phyloP scores from a whole-genome alignment of 495 filamentous ascomycete genomes.

The Penicillium roqueforti region DNA sequence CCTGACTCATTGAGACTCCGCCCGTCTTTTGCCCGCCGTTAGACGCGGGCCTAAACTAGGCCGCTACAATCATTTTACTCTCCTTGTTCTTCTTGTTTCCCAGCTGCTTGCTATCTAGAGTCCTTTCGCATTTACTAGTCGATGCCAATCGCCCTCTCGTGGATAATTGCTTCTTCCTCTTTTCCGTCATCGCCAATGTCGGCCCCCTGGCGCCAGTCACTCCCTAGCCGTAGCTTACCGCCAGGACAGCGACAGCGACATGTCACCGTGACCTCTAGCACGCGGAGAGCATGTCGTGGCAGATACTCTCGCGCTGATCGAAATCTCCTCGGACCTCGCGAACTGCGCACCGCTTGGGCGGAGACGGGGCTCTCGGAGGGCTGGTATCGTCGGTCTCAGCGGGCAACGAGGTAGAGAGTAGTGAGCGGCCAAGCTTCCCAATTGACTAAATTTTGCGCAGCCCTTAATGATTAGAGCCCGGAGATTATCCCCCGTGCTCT shows the following conservation, averaged over 20 bases:
- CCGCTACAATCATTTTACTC: not conserved
- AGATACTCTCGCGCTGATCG: conserved; percentile 15
- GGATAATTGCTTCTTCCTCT: conserved; percentile 16
- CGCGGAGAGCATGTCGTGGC: conserved; percentile 10
- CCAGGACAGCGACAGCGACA: conserved; percentile 8
- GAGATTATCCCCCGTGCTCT: too few relatives aligned
- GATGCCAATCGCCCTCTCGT: not conserved
- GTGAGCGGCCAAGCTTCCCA: conserved; percentile 16
- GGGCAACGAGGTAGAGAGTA: not conserved
- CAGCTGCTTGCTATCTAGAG: conserved; percentile 1
- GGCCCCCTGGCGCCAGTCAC: conserved; percentile 15
- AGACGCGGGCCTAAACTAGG: not conserved
- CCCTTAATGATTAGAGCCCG: too few relatives aligned
- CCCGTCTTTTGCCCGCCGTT: conserved; percentile 1
- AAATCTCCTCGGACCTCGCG: conserved; percentile 14
- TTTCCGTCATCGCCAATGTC: conserved; percentile 19
- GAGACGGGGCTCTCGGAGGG: conserved; percentile 9
- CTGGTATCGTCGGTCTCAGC: conserved; percentile 16
- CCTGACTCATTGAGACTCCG: too few relatives aligned
- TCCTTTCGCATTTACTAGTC: too few relatives aligned
- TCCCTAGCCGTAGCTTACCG: conserved; percentile 20
- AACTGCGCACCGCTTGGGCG: conserved; percentile 17
- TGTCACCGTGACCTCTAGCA: not conserved
- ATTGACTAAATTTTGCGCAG: too few relatives aligned
- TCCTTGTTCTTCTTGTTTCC: not conserved